phyloP scores from a whole-genome alignment of 2,329 filamentous ascomycete species.

The Colletotrichum australisinense region DNA sequence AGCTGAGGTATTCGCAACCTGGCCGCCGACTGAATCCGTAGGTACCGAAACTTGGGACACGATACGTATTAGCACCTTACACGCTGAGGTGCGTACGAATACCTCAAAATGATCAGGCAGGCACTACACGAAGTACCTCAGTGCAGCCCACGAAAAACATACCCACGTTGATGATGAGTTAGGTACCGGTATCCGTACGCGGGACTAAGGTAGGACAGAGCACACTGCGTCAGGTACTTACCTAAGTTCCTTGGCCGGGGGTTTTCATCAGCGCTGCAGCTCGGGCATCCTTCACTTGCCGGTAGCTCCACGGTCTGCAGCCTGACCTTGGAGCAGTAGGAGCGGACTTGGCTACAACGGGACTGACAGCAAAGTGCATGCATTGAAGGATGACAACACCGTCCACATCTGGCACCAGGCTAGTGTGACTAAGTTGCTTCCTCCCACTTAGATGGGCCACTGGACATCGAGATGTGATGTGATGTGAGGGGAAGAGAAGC shows the following conservation, averaged over 20 bases:
- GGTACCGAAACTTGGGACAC: too few species aligned
- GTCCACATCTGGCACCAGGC: neutral
- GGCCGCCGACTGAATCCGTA: neutral
- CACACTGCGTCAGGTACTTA: neutral
- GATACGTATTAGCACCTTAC: neutral
- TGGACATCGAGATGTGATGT: too few species aligned
- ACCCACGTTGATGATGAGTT: neutral
- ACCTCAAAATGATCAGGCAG: neutral
- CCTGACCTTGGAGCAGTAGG: neutral
- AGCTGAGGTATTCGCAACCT: constrained; percentile 2
- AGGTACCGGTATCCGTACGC: neutral
- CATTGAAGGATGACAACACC: neutral
- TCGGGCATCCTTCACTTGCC: neutral
- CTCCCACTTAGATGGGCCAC: neutral
- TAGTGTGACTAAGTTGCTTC: neutral
- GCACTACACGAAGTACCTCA: neutral
- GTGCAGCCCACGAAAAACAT: neutral
- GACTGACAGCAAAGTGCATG: constrained; percentile 15
- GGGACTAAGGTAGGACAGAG: neutral
- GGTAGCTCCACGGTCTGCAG: neutral
- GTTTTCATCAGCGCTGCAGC: neutral
- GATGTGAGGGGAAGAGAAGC: too few species aligned
- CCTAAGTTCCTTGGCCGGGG: neutral
- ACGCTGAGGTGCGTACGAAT: neutral
- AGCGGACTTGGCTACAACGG: neutral